Conservation (phyloP, 192 early-diverging fungal genomes). For the Funneliformis geosporum region DNA sequence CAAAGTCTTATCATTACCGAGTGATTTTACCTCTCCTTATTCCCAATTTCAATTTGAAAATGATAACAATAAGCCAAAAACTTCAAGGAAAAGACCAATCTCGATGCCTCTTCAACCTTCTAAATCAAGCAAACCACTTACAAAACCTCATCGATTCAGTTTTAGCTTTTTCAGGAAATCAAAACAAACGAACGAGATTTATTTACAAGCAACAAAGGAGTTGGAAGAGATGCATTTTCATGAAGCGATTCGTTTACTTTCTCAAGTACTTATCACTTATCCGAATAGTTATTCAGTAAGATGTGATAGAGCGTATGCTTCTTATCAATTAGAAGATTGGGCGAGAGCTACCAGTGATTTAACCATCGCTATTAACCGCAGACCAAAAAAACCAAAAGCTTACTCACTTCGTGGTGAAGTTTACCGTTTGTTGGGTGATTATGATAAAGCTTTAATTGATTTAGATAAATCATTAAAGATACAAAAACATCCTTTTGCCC, state of each 20-base stretch:
- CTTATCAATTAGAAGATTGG: background rate
- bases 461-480: constrained; percentile 10
- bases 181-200: background rate
- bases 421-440: background rate
- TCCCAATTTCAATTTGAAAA: too few species aligned
- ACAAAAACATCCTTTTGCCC: background rate
- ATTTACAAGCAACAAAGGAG: background rate
- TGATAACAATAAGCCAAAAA: background rate
- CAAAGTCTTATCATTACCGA: too few species aligned
- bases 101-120: background rate
- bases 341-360: constrained; percentile 12
- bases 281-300: constrained; percentile 16
- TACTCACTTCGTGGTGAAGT: constrained; percentile 12
- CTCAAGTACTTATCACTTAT: constrained; percentile 5
- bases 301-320: constrained; percentile 30
- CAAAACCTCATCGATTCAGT: background rate
- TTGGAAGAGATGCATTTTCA: background rate
- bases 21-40: too few species aligned
- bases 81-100: background rate
- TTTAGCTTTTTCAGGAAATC: background rate
- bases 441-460: constrained; percentile 18
- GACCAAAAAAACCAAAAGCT: constrained; percentile 19
- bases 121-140: background rate
- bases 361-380: background rate
- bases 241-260: constrained; percentile 12